Evolutionary conservation across 75 land plant genomes (phyloP).

Genomic region (Sequoiadendron giganteum): DNA sequence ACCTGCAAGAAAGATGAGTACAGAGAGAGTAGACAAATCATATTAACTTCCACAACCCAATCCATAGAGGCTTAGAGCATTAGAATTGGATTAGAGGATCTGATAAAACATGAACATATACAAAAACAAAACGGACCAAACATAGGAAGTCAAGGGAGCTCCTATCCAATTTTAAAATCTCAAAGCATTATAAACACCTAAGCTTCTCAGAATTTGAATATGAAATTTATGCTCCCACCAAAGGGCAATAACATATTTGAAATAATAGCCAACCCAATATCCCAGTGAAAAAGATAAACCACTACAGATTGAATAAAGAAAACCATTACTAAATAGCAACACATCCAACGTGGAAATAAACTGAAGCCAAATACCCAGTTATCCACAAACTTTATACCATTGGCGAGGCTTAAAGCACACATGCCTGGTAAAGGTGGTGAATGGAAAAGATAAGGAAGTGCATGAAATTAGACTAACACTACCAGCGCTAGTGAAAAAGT

Average conservation of each 20-base stretch:
- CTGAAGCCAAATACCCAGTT: neutral
- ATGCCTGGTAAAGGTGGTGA: neutral
- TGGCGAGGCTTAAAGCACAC: neutral
- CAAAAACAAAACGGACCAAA: neutral
- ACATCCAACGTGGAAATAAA: neutral
- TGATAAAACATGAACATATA: neutral
- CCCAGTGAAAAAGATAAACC: neutral
- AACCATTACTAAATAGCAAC: neutral
- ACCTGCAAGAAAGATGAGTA: slow-evolving; percentile 46
- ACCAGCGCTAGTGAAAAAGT: neutral
- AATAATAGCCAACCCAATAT: neutral
- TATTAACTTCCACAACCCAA: neutral
- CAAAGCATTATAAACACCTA: neutral
- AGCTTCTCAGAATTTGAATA: neutral
- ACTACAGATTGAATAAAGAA: neutral
- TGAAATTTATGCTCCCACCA: neutral
- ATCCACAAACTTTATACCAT: neutral
- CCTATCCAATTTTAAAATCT: neutral
- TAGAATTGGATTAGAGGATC: neutral
- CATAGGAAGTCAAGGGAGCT: neutral
- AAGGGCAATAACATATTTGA: neutral
- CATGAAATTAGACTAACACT: neutral
- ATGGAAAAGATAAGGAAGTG: neutral
- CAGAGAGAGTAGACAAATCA: neutral
- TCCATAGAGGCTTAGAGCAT: neutral